A percentile compares a stretch with the other conserved stretches of the same genome.
Conservation (phyloP, 495 filamentous ascomycete genomes). For the Xylaria longipes region DNA sequence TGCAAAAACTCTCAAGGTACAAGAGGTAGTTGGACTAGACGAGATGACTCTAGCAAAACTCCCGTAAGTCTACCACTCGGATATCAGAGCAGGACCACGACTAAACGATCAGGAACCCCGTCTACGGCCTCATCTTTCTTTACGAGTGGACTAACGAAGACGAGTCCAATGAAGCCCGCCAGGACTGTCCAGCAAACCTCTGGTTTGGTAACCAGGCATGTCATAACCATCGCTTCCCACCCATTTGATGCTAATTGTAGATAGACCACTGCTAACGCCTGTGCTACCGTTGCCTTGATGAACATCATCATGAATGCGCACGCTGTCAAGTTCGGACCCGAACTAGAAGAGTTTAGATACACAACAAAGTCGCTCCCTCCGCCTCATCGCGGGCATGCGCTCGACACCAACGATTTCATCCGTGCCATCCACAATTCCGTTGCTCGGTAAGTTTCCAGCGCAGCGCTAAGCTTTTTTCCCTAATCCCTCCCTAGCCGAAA, state of each 20-base stretch:
- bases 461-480: background rate
- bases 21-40: constrained; percentile 81
- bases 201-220: constrained; percentile 96
- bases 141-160: constrained; percentile 71
- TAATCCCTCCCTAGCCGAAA: constrained; percentile 57
- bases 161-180: constrained; percentile 37
- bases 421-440: constrained; percentile 87
- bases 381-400: constrained; percentile 73
- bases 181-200: constrained; percentile 66
- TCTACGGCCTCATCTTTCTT: constrained; percentile 84
- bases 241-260: background rate
- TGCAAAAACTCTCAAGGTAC: constrained; percentile 72
- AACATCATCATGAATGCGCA: constrained; percentile 89
- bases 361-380: constrained; percentile 72
- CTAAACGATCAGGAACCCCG: constrained; percentile 61
- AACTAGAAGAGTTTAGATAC: constrained; percentile 72
- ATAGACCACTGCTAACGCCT: constrained; percentile 80
- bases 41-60: constrained; percentile 68
- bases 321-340: constrained; percentile 65
- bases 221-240: background rate
- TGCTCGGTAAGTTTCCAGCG: constrained; percentile 62
- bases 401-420: constrained; percentile 77
- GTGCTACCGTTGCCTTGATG: constrained; percentile 84
- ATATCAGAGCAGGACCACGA: background rate
- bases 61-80: constrained; percentile 53